Conservation (phyloP, 106 monocot species). For the Dioscorea zingiberensis region DNA sequence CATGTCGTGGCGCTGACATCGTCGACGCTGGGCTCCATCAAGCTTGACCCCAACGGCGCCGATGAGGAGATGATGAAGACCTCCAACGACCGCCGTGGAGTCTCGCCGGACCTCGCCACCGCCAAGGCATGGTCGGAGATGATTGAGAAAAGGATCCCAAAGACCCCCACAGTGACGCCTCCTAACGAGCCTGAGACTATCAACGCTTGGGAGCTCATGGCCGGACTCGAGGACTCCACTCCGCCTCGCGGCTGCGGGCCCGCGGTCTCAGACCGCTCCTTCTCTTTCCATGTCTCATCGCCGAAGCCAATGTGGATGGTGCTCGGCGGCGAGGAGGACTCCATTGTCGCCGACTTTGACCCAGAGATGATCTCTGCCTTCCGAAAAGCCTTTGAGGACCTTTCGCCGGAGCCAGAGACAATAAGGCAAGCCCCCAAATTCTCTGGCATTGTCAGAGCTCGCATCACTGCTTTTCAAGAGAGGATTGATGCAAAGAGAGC, state of each 20-base stretch:
- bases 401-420: slow-evolving; percentile 14
- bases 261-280: slow-evolving; percentile 6
- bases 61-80: slow-evolving; percentile 33
- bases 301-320: slow-evolving; percentile 28
- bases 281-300: slow-evolving; percentile 22
- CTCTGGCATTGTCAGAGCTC: slow-evolving; percentile 43
- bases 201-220: slow-evolving; percentile 73
- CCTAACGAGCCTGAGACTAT: slow-evolving; percentile 47
- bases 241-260: neutral
- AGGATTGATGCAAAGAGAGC: slow-evolving; percentile 50
- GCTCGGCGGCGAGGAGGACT: neutral
- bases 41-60: slow-evolving; percentile 14
- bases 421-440: slow-evolving; percentile 10
- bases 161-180: slow-evolving; percentile 20
- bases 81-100: slow-evolving; percentile 5
- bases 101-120: neutral
- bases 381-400: slow-evolving; percentile 26
- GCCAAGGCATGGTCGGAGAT: slow-evolving; percentile 24
- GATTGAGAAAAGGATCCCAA: slow-evolving; percentile 16
- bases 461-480: slow-evolving; percentile 53
- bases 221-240: slow-evolving; percentile 43
- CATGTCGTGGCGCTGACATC: slow-evolving; percentile 58
- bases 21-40: slow-evolving; percentile 58
- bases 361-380: slow-evolving; percentile 31
- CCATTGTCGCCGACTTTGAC: slow-evolving; percentile 30